phyloP scores from a whole-genome alignment of 768 basidiomycete genomes.

The Piloderma croceum region DNA sequence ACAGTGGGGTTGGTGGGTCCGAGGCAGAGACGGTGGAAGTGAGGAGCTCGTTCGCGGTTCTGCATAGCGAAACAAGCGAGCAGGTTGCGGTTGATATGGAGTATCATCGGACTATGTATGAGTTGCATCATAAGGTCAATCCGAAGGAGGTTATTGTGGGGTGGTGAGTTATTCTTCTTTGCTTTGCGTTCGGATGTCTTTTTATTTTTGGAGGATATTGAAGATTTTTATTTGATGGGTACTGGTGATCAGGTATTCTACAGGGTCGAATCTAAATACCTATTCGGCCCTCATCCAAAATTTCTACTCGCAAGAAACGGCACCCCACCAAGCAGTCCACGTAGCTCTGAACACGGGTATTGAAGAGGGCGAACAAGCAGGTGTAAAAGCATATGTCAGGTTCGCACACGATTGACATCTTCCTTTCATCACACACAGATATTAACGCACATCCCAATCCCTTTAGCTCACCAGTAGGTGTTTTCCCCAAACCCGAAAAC shows the following conservation, averaged over 20 bases:
- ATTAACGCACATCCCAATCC: slow-evolving; percentile 6
- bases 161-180: slow-evolving; percentile 55
- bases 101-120: slow-evolving; percentile 90
- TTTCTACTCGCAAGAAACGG: slow-evolving; percentile 91
- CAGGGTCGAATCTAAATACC: slow-evolving; percentile 84
- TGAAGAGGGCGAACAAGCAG: slow-evolving; percentile 53
- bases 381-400: slow-evolving; percentile 87
- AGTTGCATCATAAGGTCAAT: slow-evolving; percentile 79
- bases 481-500: slow-evolving; percentile 88
- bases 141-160: slow-evolving; percentile 90
- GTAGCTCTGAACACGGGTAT: slow-evolving; percentile 85
- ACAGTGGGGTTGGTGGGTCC: slow-evolving; percentile 34
- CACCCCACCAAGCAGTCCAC: slow-evolving; percentile 85
- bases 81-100: slow-evolving; percentile 97
- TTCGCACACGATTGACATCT: slow-evolving; percentile 26
- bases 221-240: background rate
- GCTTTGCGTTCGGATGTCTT: slow-evolving; percentile 7
- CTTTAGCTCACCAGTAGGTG: slow-evolving; percentile 77
- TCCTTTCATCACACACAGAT: slow-evolving; percentile 9
- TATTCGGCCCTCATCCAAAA: slow-evolving; percentile 97
- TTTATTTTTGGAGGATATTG: background rate
- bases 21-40: slow-evolving; percentile 65
- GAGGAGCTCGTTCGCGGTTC: slow-evolving; percentile 81
- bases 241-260: slow-evolving; percentile 68
- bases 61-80: slow-evolving; percentile 88